Conservation (phyloP, 2,329 filamentous ascomycete genomes). For the Fusarium falciforme region DNA sequence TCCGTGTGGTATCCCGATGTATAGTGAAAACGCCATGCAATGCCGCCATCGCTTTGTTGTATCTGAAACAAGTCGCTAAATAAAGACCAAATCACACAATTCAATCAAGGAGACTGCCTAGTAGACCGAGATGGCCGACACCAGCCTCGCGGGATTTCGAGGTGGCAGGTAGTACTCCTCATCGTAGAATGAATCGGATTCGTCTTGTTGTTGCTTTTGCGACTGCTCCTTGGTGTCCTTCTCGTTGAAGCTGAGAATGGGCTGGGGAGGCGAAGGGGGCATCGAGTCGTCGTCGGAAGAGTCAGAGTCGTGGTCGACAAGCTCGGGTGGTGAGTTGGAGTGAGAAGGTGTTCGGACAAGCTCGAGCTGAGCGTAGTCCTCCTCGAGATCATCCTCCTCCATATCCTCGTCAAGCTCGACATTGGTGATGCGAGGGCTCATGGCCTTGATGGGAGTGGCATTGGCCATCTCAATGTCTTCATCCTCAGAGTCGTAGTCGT, state of each 20-base stretch:
- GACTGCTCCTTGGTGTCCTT: constrained; percentile 62
- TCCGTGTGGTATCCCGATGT: constrained; percentile 46
- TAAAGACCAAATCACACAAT: constrained; percentile 35
- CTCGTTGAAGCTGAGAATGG: constrained; percentile 69
- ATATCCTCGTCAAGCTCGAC: constrained; percentile 57
- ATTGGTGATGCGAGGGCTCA: constrained; percentile 50
- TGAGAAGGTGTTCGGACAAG: constrained; percentile 78
- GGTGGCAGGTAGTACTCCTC: constrained; percentile 66
- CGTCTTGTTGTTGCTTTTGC: constrained; percentile 53
- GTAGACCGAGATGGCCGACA: constrained; percentile 69
- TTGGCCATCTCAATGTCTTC: constrained; percentile 69
- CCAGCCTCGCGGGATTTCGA: constrained; percentile 62
- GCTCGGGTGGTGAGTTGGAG: constrained; percentile 74
- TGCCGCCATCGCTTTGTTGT: constrained; percentile 44
- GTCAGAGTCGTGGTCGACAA: constrained; percentile 76
- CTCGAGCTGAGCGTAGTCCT: constrained; percentile 73
- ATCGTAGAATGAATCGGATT: constrained; percentile 58
- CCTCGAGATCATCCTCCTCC: constrained; percentile 67
- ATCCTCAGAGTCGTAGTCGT: constrained; percentile 64
- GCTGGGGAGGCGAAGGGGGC: constrained; percentile 75
- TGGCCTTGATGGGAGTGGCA: constrained; percentile 57
- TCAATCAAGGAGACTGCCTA: constrained; percentile 47
- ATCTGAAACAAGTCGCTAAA: constrained; percentile 41
- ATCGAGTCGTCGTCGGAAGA: constrained; percentile 81
- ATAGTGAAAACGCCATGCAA: constrained; percentile 44